These are phyloP conservation scores for Collybiopsis luxurians DNA, from an alignment of 768 basidiomycete species.

Conservation along the genomic window DNA sequence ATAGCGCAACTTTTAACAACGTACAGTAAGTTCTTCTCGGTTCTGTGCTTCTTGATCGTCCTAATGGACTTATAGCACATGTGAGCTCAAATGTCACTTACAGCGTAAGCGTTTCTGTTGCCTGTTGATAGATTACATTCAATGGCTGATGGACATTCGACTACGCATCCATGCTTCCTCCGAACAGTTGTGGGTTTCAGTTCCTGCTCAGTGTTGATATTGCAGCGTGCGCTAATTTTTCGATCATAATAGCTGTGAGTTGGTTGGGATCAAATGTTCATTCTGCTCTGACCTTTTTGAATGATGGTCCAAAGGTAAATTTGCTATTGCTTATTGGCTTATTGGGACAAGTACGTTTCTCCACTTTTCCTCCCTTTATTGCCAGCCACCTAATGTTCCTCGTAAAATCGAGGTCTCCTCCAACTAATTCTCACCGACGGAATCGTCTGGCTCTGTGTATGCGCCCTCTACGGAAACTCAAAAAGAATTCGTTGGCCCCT, in stretches of 20 bases:
- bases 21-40: background rate
- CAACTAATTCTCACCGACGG: background rate
- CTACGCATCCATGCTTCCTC: background rate
- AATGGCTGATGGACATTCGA: too few relatives aligned
- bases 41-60: too few relatives aligned
- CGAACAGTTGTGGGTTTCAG: background rate
- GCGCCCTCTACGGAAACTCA: background rate
- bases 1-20: background rate
- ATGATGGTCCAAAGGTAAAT: background rate
- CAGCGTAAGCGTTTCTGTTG: background rate
- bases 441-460: conserved; percentile 1
- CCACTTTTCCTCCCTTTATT: background rate
- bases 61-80: background rate
- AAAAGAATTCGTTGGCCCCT: background rate
- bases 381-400: background rate
- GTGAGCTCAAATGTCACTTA: background rate
- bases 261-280: too few relatives aligned
- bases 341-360: conserved; percentile 1
- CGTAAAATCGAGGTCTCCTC: background rate
- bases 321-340: conserved; percentile 1
- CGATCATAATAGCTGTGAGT: background rate
- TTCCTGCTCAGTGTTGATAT: background rate
- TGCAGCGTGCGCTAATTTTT: background rate
- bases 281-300: background rate
- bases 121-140: background rate